Evolutionary conservation across 805 yeast genomes (phyloP).

Genomic region (Candida andamanensis): DNA sequence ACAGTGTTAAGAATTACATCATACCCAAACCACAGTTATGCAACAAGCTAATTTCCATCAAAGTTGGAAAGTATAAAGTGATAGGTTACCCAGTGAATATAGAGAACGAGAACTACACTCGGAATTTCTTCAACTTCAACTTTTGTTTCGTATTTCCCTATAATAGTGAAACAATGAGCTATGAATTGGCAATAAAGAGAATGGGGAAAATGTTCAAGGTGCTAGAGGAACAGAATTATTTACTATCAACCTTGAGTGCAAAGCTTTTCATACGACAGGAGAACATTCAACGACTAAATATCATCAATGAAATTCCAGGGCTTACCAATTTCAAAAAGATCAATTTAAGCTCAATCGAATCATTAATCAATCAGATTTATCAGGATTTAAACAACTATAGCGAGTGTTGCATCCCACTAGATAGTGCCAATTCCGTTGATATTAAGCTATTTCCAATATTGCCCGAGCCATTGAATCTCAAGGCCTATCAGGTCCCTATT

Average conservation of each 20-base stretch:
- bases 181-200: constrained; percentile 78
- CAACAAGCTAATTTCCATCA: constrained; percentile 70
- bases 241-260: constrained; percentile 53
- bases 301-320: constrained; percentile 24
- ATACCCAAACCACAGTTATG: constrained; percentile 93
- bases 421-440: constrained; percentile 83
- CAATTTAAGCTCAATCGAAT: constrained; percentile 49
- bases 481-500: constrained; percentile 85
- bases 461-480: constrained; percentile 71
- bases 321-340: constrained; percentile 29
- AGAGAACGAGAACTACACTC: constrained; percentile 65
- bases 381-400: constrained; percentile 94
- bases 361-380: constrained; percentile 80
- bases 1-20: constrained; percentile 79
- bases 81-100: constrained; percentile 88
- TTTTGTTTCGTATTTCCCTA: constrained; percentile 88
- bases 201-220: constrained; percentile 86
- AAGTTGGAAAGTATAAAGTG: constrained; percentile 63
- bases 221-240: constrained; percentile 81
- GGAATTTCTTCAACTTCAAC: constrained; percentile 91
- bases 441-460: constrained; percentile 90
- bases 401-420: constrained; percentile 92
- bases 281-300: constrained; percentile 7
- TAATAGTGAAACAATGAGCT: constrained; percentile 75
- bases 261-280: constrained; percentile 35